Percentiles rank a stretch among this genome's conserved stretches.
phyloP scores from a whole-genome alignment of 129 eudicot genomes.

The Sambucus nigra region DNA sequence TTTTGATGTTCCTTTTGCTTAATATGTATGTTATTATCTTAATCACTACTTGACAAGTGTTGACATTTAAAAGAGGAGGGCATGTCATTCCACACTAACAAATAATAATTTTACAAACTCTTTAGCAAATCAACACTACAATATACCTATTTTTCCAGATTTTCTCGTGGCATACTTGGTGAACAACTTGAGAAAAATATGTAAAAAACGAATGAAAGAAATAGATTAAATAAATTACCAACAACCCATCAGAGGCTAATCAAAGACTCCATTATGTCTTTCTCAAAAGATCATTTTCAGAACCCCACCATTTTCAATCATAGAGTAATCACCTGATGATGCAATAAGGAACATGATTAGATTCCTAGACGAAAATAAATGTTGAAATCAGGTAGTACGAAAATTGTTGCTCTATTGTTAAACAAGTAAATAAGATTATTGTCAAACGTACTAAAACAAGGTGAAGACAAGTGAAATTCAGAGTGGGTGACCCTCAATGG shows the following conservation, averaged over 20 bases:
- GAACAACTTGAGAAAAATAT: background rate
- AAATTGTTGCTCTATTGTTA: background rate
- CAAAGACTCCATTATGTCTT: conserved; percentile 9
- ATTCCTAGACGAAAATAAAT: conserved; percentile 1
- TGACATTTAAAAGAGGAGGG: background rate
- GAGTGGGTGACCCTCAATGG: conserved; percentile 26
- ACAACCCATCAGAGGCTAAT: background rate
- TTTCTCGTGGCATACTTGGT: conserved; percentile 3
- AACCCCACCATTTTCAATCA: conserved; percentile 7
- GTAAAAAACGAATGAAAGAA: too few species aligned
- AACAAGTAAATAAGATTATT: background rate
- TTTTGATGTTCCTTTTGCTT: conserved; percentile 5
- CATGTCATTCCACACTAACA: background rate
- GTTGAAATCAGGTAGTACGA: background rate
- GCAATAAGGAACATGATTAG: background rate
- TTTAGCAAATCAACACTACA: background rate
- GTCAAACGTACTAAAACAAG: conserved; percentile 19
- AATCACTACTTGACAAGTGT: conserved; percentile 11
- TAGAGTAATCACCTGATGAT: conserved; percentile 2
- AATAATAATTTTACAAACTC: background rate
- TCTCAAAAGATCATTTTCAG: background rate
- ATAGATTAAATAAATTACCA: background rate
- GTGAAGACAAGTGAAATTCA: conserved; percentile 18
- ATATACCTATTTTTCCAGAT: background rate
- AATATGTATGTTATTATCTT: conserved; percentile 17